Conservation (phyloP, 176 grass and related monocot genomes). For the Stipa capillata region DNA sequence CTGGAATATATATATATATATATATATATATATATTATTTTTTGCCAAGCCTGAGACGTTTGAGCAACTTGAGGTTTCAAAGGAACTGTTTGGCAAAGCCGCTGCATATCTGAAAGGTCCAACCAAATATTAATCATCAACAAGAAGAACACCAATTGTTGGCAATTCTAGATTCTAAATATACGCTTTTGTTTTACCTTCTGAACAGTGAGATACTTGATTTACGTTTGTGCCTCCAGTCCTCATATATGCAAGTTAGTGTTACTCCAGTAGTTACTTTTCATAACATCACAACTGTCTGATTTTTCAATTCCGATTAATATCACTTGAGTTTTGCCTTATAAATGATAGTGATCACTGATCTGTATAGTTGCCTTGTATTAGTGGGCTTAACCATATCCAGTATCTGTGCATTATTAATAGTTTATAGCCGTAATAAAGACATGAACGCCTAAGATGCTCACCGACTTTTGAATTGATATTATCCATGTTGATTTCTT, state of each 20-base stretch:
- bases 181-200: background rate
- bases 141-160: background rate
- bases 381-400: background rate
- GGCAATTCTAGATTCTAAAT: background rate
- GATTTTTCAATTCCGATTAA: background rate
- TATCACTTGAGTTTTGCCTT: background rate
- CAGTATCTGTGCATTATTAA: background rate
- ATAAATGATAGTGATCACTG: background rate
- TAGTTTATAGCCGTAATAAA: background rate
- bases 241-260: too few species aligned
- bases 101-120: slow-evolving; percentile 72
- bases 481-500: background rate
- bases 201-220: background rate
- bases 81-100: slow-evolving; percentile 88
- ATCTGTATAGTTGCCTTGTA: background rate
- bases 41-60: slow-evolving; percentile 71
- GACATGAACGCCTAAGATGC: background rate
- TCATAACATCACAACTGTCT: background rate
- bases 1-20: too few species aligned
- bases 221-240: background rate
- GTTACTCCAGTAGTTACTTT: background rate
- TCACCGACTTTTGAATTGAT: background rate
- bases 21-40: too few species aligned
- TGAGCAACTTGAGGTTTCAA: slow-evolving; percentile 90
- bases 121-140: background rate